These are phyloP conservation scores for Lactifluus volemus DNA, from an alignment of 768 basidiomycete genomes.

Conservation along the genomic window DNA sequence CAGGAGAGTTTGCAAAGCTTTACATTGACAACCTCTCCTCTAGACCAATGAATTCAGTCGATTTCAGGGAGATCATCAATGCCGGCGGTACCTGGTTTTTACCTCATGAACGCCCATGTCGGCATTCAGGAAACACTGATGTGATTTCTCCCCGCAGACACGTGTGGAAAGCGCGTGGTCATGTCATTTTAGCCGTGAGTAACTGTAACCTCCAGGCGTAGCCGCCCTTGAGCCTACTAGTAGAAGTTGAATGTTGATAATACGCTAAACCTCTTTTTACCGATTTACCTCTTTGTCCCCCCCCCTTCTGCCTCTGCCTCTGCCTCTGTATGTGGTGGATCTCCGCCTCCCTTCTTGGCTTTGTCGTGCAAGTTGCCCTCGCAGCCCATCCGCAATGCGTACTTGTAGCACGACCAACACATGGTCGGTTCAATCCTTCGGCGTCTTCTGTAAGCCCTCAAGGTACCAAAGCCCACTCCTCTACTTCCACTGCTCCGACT, in stretches of 20 bases:
- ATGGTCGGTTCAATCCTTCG: conserved; percentile 12
- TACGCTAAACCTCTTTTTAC: not conserved
- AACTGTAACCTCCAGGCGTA: not conserved
- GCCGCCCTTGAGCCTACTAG: not conserved
- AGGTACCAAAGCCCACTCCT: not conserved
- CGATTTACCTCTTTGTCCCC: not conserved
- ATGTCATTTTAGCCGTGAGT: not conserved
- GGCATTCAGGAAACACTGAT: not conserved
- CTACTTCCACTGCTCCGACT: conserved; percentile 11
- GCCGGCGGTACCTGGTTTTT: not conserved
- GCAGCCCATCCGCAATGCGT: conserved; percentile 23
- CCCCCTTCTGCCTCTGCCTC: not conserved
- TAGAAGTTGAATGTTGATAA: not conserved
- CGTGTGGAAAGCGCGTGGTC: conserved; percentile 3
- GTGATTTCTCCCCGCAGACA: not conserved
- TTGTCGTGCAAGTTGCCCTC: not conserved
- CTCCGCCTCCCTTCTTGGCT: not conserved
- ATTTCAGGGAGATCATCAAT: not conserved
- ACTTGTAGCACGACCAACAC: conserved; percentile 12
- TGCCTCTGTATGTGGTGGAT: conserved; percentile 3
- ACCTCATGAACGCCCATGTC: not conserved
- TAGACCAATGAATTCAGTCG: too few species aligned
- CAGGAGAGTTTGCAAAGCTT: too few species aligned
- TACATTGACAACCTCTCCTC: too few species aligned
- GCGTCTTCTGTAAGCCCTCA: conserved; percentile 1